Conservation (phyloP, 148 eudicot species). For the Fallopia convolvulus region DNA sequence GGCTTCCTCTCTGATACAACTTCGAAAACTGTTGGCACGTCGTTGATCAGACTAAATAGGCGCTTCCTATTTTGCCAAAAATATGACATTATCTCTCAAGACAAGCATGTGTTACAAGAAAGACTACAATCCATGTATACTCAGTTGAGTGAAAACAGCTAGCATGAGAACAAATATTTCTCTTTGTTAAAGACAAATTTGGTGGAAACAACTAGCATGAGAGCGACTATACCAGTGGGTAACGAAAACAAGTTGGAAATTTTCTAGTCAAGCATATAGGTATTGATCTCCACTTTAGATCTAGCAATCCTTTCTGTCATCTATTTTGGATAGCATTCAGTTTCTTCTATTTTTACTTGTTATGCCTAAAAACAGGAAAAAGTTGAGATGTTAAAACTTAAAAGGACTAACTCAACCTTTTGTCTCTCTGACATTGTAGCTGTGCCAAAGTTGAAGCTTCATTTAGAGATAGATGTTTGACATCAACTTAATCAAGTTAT, state of each 20-base stretch:
- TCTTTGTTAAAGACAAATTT: not conserved
- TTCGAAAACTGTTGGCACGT: constrained; percentile 75
- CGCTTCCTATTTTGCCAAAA: constrained; percentile 54
- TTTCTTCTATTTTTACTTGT: not conserved
- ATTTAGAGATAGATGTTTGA: not conserved
- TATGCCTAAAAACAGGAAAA: not conserved
- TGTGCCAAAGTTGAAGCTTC: not conserved
- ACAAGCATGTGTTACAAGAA: not conserved
- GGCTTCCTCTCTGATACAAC: constrained; percentile 72
- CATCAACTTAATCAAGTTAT: not conserved
- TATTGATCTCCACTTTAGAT: not conserved
- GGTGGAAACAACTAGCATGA: not conserved
- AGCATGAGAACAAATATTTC: not conserved
- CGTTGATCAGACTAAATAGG: constrained; percentile 76
- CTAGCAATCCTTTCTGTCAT: not conserved
- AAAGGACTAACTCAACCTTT: not conserved
- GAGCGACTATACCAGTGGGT: not conserved
- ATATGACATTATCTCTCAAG: not conserved
- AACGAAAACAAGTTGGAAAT: not conserved
- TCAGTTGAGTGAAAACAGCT: not conserved
- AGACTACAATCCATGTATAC: not conserved
- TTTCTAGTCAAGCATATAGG: not conserved
- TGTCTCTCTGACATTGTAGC: not conserved
- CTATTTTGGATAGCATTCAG: not conserved
- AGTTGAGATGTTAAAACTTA: not conserved